Base-by-base conservation (phyloP, 495 filamentous ascomycete genomes). In the Arthonia radiata region DNA sequence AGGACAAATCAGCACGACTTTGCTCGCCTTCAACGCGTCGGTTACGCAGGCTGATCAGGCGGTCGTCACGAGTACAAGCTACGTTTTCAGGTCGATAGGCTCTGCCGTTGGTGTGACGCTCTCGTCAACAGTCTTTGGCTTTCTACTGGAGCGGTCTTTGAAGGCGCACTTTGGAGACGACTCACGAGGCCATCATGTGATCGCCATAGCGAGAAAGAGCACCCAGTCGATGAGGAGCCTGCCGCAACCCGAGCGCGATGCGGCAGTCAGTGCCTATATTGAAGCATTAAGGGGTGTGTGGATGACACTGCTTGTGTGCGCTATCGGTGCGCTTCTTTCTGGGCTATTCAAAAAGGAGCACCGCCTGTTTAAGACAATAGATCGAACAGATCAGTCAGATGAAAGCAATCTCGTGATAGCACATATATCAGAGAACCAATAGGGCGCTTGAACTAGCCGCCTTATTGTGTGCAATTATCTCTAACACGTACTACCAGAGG, bases 11-110 rank as follows among this genome's bases (percentile, higher is more conserved):
- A 89, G 76, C 8, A 56, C 77, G 15, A 80, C 71, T 0, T 52
- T 91, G 17, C 57, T 91, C 8, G 71, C 75, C 0, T 64, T 79
- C 25, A 75, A 91, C 17, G 64, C 73, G 3, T 67, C 78, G 0
- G 79, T 90, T 15, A 68, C 73, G 25, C 77, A 82, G 42, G 52
- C 69, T 4, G 56, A 83, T 30, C 82, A 91, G 40, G 81, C 82
- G 4, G 71, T 86, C 18, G 64, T 80, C 31, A 91, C 81, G 2
- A 78, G 74, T 0, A 71, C 75, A 2, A 78, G 67, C 0, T 91
- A 79, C 36, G 71, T 71, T 3, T 82, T 80, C 45, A 67, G 76
- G 17, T 72, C 70, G 8, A 79, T 80, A 0, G 82, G 82, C 5
- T 66, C 66, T 15, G 80, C 77, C 0, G 66, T 93, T 22, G 82